These are phyloP conservation scores for Chlorella variabilis DNA, from an alignment of 163 green algal species.

Conservation along the genomic window DNA sequence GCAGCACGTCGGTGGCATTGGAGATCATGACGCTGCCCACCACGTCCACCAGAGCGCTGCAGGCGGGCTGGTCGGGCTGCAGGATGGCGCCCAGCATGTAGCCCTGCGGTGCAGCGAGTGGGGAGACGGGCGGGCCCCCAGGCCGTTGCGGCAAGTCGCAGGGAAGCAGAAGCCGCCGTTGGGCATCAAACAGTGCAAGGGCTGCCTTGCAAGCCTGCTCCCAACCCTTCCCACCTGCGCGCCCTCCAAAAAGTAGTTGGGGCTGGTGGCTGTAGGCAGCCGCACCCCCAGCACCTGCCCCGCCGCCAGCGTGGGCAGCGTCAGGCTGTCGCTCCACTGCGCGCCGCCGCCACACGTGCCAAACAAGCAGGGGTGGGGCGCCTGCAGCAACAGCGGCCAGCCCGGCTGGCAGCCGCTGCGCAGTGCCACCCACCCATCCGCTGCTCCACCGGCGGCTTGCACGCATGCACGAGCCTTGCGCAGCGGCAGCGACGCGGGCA, in stretches of 20 bases:
- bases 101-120: neutral
- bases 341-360: neutral
- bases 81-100: constrained; percentile 3
- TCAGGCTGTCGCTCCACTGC: neutral
- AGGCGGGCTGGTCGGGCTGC: neutral
- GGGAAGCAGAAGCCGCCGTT: neutral
- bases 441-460: too few species aligned
- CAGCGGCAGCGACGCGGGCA: too few species aligned
- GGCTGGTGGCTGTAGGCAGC: neutral
- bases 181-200: neutral
- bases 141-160: neutral
- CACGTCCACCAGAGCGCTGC: neutral
- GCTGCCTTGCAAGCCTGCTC: neutral
- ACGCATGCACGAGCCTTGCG: too few species aligned
- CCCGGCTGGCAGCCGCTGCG: neutral
- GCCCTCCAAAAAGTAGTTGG: neutral
- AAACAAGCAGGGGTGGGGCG: too few species aligned
- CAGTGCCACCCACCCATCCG: neutral
- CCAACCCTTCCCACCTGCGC: neutral
- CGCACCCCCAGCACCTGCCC: neutral
- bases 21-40: constrained; percentile 3
- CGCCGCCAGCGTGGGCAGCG: neutral
- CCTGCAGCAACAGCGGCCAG: neutral
- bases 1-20: neutral
- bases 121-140: constrained; percentile 5